These are phyloP conservation scores for Aegilops speltoides DNA, from an alignment of 176 grass and related monocot genomes.

Conservation along the genomic window DNA sequence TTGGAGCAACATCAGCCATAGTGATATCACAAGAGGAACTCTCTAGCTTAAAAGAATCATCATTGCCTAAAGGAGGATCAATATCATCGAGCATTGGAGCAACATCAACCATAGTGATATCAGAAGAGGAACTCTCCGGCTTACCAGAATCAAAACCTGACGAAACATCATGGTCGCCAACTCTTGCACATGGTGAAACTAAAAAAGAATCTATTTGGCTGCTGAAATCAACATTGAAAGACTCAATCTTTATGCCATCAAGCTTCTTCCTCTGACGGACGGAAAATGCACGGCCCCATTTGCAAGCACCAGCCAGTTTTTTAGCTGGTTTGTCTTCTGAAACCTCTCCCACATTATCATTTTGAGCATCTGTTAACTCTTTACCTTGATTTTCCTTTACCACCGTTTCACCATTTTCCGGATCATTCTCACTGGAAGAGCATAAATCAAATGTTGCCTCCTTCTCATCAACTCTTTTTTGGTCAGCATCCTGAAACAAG, in stretches of 20 bases:
- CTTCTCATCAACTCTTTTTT: conserved; percentile 6
- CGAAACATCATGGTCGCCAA: conserved; percentile 39
- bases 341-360: conserved; percentile 22
- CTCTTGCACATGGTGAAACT: conserved; percentile 40
- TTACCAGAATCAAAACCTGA: conserved; percentile 40
- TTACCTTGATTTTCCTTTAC: not conserved
- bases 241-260: conserved; percentile 27
- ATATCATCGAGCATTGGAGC: conserved; percentile 38
- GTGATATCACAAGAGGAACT: conserved; percentile 41
- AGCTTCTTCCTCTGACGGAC: conserved; percentile 43
- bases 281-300: conserved; percentile 42
- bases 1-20: conserved; percentile 13
- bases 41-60: conserved; percentile 31
- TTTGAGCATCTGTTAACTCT: conserved; percentile 22
- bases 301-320: not conserved
- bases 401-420: conserved; percentile 17
- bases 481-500: conserved; percentile 9
- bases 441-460: not conserved
- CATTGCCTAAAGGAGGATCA: conserved; percentile 19
- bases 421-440: conserved; percentile 18
- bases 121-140: conserved; percentile 37
- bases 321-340: conserved; percentile 29
- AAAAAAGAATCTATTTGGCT: conserved; percentile 26
- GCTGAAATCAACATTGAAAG: conserved; percentile 10
- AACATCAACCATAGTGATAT: conserved; percentile 34